Conservation (phyloP, 139 green algal species). For the Pleodorina starrii region DNA sequence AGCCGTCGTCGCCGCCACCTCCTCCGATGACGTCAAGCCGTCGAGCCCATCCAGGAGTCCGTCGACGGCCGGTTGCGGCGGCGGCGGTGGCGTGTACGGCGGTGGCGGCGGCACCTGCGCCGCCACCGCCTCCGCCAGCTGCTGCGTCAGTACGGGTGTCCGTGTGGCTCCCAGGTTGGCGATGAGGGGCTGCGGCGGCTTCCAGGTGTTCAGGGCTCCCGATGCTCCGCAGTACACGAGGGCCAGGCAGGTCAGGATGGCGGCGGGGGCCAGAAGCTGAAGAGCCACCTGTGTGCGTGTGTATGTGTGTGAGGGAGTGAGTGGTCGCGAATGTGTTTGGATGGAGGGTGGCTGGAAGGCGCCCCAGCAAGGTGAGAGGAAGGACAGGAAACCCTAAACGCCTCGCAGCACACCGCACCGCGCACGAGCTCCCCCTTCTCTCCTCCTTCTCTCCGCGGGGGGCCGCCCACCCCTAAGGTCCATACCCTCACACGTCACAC, state of each 20-base stretch:
- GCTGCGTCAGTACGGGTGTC: neutral
- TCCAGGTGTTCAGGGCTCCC: neutral
- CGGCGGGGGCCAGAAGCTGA: slow-evolving; percentile 16
- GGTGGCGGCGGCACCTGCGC: neutral
- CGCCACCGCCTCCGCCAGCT: neutral
- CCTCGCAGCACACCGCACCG: too few species aligned
- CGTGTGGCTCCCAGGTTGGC: neutral
- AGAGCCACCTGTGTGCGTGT: neutral
- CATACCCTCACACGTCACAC: too few species aligned
- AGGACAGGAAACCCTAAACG: too few species aligned
- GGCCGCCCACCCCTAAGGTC: too few species aligned
- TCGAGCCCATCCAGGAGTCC: neutral
- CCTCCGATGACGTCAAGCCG: neutral
- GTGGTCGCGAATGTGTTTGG: neutral
- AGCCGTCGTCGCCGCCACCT: neutral
- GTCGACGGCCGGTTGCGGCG: neutral
- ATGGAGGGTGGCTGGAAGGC: too few species aligned
- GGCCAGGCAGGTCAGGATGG: neutral
- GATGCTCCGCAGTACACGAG: neutral
- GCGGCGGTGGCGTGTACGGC: neutral
- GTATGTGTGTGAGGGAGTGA: neutral
- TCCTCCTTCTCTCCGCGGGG: too few species aligned
- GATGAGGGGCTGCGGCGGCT: neutral
- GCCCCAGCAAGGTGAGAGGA: too few species aligned
- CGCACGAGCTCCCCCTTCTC: too few species aligned